These are phyloP conservation scores for Cladosporium sp. DNA, from an alignment of 2,329 filamentous ascomycete species.

Conservation along the genomic window DNA sequence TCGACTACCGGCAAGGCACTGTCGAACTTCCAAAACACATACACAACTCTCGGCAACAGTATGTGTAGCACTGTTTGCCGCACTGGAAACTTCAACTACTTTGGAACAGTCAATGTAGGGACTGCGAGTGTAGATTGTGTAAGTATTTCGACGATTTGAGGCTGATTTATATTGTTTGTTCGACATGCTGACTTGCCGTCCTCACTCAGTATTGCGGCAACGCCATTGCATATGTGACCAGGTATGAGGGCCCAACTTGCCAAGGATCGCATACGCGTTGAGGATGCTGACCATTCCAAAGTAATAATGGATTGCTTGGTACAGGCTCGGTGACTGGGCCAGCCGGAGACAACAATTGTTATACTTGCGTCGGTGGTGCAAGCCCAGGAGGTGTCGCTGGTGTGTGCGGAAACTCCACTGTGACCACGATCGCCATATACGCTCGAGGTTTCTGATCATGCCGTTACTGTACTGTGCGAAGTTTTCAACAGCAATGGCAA, in stretches of 20 bases:
- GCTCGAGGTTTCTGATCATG: constrained; percentile 20
- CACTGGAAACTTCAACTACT: constrained; percentile 20
- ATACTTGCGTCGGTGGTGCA: constrained; percentile 21
- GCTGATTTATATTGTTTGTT: neutral
- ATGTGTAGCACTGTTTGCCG: constrained; percentile 20
- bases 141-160: neutral
- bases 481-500: too few relatives aligned
- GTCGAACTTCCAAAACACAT: constrained; percentile 19
- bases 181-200: neutral
- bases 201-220: neutral
- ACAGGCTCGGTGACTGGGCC: constrained; percentile 14
- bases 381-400: constrained; percentile 16
- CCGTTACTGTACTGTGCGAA: too few relatives aligned
- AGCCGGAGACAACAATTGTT: constrained; percentile 25
- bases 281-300: neutral
- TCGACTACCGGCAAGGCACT: constrained; percentile 23
- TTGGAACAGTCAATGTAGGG: constrained; percentile 24
- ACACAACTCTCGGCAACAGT: constrained; percentile 18
- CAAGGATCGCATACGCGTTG: neutral
- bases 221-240: constrained; percentile 2
- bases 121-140: constrained; percentile 22
- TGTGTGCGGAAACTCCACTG: constrained; percentile 24
- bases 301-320: neutral
- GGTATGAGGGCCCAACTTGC: neutral
- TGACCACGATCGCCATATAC: constrained; percentile 26